Base-by-base conservation (phyloP, 306 rosid species). In the Crotalaria pallida region DNA sequence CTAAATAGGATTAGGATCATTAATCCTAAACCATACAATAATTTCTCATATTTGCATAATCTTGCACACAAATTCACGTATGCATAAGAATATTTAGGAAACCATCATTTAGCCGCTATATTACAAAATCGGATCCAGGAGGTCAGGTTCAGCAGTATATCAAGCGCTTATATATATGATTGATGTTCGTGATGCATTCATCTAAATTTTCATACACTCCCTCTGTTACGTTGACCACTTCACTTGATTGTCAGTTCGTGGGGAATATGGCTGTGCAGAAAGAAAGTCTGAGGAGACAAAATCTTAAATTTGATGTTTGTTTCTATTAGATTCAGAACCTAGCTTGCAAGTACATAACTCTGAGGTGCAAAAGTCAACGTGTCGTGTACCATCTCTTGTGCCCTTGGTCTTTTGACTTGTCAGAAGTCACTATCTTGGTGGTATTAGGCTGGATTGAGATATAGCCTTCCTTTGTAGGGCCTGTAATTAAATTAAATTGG, bases 361-460 rank as follows among this genome's bases (percentile, higher is more conserved):
- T 29, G 58, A 71, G 78, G 62, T 0, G 6, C 44, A 82, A 83
- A 83, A 72, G 95, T 88, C 95, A 88, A 88, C 82, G 75, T 11
- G 81, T 67, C 76, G 40, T 38, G 49, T 69, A 69, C 79, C 81
- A 43, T 74, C 52, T 34, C 9, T 77, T 47, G 80, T 77, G 82
- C 51, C 21, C 27, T 58, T 58, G 65, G 64, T 60, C 79, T 71
- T 79, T 88, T 78, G 91, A 86, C 95, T 34, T 82, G 89, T 84
- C 91, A 88, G 93, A 63, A 79, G 38, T 65, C 18, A 41, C 75
- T 44, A 21, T 23, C 12, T 81, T 77, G 87, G 83, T 68, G 7
- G 45, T 75, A 80, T 75, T 87, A 71, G 77, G 74, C 80, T 81
- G 69, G 67, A 65, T 58, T 66, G 31, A 58, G 71, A 82, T 47